A percentile compares a stretch with the other conserved stretches of the same genome.
Conservation (phyloP, 495 filamentous ascomycete genomes). For the Daldinia concentrica region DNA sequence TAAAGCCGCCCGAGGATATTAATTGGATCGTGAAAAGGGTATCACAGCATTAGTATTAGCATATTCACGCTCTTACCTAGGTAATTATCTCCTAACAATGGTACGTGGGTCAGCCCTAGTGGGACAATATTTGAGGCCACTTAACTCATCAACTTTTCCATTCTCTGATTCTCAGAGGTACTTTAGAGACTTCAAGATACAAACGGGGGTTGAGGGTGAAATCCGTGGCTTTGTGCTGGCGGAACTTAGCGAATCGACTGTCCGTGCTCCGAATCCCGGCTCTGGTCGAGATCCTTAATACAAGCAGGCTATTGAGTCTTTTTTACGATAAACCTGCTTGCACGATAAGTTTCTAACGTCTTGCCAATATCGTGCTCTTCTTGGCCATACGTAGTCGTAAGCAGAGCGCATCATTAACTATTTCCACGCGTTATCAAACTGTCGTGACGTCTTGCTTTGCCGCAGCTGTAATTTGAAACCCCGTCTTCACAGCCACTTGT, state of each 20-base stretch:
- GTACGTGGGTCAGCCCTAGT: slow-evolving; percentile 17
- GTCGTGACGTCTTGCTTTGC: slow-evolving; percentile 13
- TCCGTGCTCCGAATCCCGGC: slow-evolving; percentile 29
- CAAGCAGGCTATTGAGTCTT: neutral
- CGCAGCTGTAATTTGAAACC: slow-evolving; percentile 12
- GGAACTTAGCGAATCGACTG: neutral
- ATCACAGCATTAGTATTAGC: slow-evolving; percentile 3
- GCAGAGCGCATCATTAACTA: neutral
- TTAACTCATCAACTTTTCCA: slow-evolving; percentile 1
- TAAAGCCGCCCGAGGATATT: slow-evolving; percentile 19
- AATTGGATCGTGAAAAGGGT: slow-evolving; percentile 7
- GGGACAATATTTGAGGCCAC: slow-evolving; percentile 2
- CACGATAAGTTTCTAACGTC: slow-evolving; percentile 2
- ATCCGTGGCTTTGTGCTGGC: slow-evolving; percentile 7
- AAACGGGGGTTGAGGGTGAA: neutral
- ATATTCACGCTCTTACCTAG: neutral
- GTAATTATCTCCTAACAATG: slow-evolving; percentile 4
- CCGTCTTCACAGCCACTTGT: slow-evolving; percentile 7
- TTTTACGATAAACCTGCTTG: slow-evolving; percentile 2
- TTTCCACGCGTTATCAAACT: slow-evolving; percentile 3
- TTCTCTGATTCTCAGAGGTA: slow-evolving; percentile 4
- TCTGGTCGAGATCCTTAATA: slow-evolving; percentile 1
- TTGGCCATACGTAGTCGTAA: neutral
- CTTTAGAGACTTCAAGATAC: slow-evolving; percentile 15
- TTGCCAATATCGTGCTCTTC: neutral